These are phyloP conservation scores for Diaporthe aspalathi DNA, from an alignment of 2,329 filamentous ascomycete species.

Conservation along the genomic window DNA sequence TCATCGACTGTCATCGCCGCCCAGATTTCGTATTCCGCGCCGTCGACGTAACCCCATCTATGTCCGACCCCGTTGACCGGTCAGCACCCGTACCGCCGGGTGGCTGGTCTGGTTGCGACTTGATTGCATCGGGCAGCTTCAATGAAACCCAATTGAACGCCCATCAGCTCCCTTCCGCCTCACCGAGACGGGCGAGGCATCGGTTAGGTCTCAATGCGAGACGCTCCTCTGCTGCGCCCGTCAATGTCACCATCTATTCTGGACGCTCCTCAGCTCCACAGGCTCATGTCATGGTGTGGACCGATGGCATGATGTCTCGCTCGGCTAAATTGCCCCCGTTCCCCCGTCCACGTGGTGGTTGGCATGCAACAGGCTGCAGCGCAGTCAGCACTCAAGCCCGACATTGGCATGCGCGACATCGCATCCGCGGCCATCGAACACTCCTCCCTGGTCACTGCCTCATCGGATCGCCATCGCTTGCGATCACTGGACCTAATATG, in stretches of 20 bases:
- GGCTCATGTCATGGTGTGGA: not conserved
- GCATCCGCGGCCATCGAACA: constrained; percentile 13
- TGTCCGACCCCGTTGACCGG: constrained; percentile 12
- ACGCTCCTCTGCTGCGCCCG: not conserved
- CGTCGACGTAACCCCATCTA: constrained; percentile 6
- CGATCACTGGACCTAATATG: constrained; percentile 21
- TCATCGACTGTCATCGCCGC: not conserved
- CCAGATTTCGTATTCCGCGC: not conserved
- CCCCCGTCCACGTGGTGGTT: constrained; percentile 29
- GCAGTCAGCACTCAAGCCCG: constrained; percentile 26
- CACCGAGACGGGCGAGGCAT: not conserved
- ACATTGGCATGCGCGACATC: constrained; percentile 26
- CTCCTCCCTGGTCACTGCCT: constrained; percentile 21
- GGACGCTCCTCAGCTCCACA: constrained; percentile 14
- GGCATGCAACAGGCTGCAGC: constrained; percentile 21
- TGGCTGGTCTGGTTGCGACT: not conserved
- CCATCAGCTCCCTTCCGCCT: not conserved
- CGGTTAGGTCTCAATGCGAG: constrained; percentile 26
- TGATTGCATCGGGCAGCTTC: constrained; percentile 16
- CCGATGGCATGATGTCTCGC: constrained; percentile 30
- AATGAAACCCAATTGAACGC: constrained; percentile 21
- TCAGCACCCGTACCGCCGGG: constrained; percentile 1
- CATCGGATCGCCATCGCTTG: constrained; percentile 19
- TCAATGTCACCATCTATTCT: not conserved
- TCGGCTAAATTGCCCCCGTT: constrained; percentile 29